Evolutionary conservation across 306 rosid species (phyloP).

Genomic region (Corylus avellana): DNA sequence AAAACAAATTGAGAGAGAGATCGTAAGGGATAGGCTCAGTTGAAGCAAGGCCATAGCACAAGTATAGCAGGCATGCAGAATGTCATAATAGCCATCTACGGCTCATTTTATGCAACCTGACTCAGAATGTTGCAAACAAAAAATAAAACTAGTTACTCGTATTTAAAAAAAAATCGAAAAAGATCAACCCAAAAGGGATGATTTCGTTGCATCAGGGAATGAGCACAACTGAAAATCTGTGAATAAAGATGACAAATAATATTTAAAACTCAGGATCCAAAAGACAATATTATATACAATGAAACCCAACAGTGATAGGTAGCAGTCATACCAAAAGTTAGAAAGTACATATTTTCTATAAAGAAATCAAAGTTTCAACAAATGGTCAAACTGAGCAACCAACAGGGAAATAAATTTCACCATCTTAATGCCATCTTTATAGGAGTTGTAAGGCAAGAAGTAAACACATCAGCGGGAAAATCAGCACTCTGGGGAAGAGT

Average conservation of each 20-base stretch:
- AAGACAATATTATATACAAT: not conserved
- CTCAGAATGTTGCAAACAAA: not conserved
- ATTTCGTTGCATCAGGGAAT: not conserved
- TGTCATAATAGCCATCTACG: not conserved
- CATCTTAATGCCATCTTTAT: slow-evolving; percentile 98
- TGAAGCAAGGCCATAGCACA: not conserved
- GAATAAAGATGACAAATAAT: not conserved
- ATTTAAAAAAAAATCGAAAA: not conserved
- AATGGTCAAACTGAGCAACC: slow-evolving; percentile 18
- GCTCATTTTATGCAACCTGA: not conserved
- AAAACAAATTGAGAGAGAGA: not conserved
- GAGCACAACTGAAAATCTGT: not conserved
- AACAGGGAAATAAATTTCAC: slow-evolving; percentile 50
- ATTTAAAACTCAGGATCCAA: not conserved
- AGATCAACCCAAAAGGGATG: not conserved
- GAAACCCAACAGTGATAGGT: not conserved
- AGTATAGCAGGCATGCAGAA: not conserved
- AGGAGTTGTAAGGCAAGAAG: slow-evolving; percentile 98
- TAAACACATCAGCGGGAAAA: slow-evolving; percentile 97
- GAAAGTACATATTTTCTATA: not conserved
- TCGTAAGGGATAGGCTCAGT: not conserved
- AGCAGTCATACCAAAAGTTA: not conserved
- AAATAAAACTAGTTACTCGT: not conserved
- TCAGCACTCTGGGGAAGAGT: slow-evolving; percentile 98
- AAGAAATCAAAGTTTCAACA: slow-evolving; percentile 11